Percentiles rank a stretch among this genome's conserved stretches.
Conservation (phyloP, 106 monocot genomes). For the Acanthochlamys bracteata region DNA sequence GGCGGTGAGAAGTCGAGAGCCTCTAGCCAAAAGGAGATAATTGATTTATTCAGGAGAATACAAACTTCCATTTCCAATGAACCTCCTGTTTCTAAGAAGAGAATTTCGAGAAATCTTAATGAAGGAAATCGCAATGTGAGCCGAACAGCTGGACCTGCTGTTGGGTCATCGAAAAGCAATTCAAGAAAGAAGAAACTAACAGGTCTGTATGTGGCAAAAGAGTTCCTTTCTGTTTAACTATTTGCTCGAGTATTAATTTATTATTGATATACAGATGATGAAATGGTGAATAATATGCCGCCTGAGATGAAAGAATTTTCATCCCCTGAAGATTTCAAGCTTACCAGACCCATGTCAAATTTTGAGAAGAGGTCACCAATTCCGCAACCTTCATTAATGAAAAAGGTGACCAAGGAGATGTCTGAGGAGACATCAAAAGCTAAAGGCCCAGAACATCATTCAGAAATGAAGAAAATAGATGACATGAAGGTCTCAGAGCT, state of each 20-base stretch:
- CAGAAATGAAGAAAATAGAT: constrained; percentile 23
- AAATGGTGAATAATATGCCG: background rate
- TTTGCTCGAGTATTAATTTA: background rate
- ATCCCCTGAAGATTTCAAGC: constrained; percentile 1
- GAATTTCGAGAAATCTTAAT: constrained; percentile 10
- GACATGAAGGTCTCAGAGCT: constrained; percentile 49
- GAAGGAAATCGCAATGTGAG: constrained; percentile 9
- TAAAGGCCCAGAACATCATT: background rate
- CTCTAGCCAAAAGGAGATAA: constrained; percentile 36
- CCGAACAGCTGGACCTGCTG: constrained; percentile 17
- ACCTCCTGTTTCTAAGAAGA: constrained; percentile 16
- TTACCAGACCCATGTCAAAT: constrained; percentile 36
- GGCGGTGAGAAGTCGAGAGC: constrained; percentile 10
- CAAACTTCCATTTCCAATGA: constrained; percentile 42
- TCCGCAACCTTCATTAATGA: constrained; percentile 1
- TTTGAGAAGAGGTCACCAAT: constrained; percentile 62
- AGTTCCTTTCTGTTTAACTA: background rate
- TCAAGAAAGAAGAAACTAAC: constrained; percentile 6
- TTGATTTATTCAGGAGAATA: constrained; percentile 47
- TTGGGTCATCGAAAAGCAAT: background rate
- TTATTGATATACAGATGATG: background rate
- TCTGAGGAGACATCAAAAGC: background rate
- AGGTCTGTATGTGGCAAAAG: constrained; percentile 13
- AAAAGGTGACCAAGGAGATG: constrained; percentile 1
- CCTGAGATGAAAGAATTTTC: background rate